These are phyloP conservation scores for Pythium rhizo-oryzae DNA, from an alignment of 352 stramenopile genomes.

Conservation along the genomic window DNA sequence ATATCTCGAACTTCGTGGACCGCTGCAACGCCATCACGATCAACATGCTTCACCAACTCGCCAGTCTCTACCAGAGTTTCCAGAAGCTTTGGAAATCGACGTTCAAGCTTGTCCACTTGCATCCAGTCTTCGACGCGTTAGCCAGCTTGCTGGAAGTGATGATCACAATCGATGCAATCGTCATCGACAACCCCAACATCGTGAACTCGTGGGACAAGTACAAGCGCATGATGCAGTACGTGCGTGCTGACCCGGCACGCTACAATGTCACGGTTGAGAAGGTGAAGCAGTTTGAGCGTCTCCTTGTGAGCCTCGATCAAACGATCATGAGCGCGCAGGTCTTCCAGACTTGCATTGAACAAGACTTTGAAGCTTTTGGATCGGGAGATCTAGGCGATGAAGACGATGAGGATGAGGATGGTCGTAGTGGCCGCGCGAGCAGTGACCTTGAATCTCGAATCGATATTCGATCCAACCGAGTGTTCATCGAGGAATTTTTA, in stretches of 20 bases:
- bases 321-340: conserved; percentile 89
- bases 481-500: conserved; percentile 88
- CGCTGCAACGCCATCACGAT: conserved; percentile 88
- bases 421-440: conserved; percentile 37
- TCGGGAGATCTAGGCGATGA: conserved; percentile 61
- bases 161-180: conserved; percentile 89
- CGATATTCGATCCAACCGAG: conserved; percentile 80
- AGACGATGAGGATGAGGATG: conserved; percentile 53
- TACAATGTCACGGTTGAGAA: conserved; percentile 86
- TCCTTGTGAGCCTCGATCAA: conserved; percentile 87
- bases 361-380: conserved; percentile 88
- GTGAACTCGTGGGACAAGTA: conserved; percentile 89
- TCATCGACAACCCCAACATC: conserved; percentile 89
- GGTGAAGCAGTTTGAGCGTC: conserved; percentile 84
- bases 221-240: conserved; percentile 92
- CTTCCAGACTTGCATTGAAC: conserved; percentile 88
- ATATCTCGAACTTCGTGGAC: conserved; percentile 91
- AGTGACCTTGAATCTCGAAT: conserved; percentile 75
- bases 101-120: conserved; percentile 86
- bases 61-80: conserved; percentile 85
- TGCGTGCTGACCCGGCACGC: conserved; percentile 75
- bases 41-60: conserved; percentile 92
- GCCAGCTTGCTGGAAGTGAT: conserved; percentile 84
- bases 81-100: conserved; percentile 90
- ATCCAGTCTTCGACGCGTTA: conserved; percentile 79